A percentile compares a stretch with the other conserved stretches of the same genome.
Evolutionary conservation across 176 grass and related monocot genomes (phyloP).

Genomic region (Raddia guianensis): DNA sequence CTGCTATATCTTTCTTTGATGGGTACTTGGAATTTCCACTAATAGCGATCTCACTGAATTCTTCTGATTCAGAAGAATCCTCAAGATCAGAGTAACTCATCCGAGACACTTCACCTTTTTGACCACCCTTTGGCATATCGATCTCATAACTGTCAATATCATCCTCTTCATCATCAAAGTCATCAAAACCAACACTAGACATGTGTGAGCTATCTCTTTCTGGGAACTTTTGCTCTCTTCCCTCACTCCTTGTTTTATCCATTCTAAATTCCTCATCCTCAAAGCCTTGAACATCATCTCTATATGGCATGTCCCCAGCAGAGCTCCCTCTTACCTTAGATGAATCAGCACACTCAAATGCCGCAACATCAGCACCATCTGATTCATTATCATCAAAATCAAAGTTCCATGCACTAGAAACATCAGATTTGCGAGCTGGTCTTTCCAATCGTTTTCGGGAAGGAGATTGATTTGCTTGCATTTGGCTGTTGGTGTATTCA

Average conservation of each 20-base stretch:
- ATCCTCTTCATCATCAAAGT: slow-evolving; percentile 96
- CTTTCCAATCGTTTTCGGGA: slow-evolving; percentile 51
- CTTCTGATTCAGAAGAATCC: slow-evolving; percentile 66
- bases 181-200: slow-evolving; percentile 69
- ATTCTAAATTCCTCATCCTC: slow-evolving; percentile 45
- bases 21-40: slow-evolving; percentile 47
- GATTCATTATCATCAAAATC: slow-evolving; percentile 98
- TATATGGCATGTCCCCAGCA: slow-evolving; percentile 32
- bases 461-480: slow-evolving; percentile 54
- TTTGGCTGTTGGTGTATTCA: slow-evolving; percentile 72
- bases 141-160: slow-evolving; percentile 91
- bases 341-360: slow-evolving; percentile 92
- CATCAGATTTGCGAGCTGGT: slow-evolving; percentile 60
- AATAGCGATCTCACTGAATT: slow-evolving; percentile 35
- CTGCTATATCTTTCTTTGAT: slow-evolving; percentile 38
- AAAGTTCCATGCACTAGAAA: slow-evolving; percentile 89
- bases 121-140: slow-evolving; percentile 56
- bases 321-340: slow-evolving; percentile 44
- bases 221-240: slow-evolving; percentile 42
- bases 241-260: slow-evolving; percentile 36
- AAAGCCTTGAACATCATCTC: slow-evolving; percentile 44
- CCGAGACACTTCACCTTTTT: slow-evolving; percentile 58
- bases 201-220: slow-evolving; percentile 50
- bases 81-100: slow-evolving; percentile 84
- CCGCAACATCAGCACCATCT: slow-evolving; percentile 93